phyloP scores from a whole-genome alignment of 106 monocot genomes.

The Allium fistulosum region DNA sequence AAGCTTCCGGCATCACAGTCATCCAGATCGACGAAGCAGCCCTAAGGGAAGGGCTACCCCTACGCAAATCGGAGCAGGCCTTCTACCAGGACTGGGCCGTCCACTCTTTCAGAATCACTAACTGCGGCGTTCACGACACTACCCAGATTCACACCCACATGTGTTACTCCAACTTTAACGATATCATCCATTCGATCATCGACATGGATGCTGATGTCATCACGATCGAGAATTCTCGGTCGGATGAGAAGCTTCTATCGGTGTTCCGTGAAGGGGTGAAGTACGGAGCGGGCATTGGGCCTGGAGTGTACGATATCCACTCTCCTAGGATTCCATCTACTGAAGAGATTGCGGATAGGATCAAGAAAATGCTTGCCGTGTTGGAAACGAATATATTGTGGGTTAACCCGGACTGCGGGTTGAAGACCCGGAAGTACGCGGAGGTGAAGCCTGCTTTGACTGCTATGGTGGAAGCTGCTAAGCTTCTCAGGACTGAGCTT shows the following conservation, averaged over 20 bases:
- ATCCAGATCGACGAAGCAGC: constrained; percentile 28
- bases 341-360: constrained; percentile 21
- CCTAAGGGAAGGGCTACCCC: constrained; percentile 21
- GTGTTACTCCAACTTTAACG: constrained; percentile 25
- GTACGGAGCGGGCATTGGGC: constrained; percentile 22
- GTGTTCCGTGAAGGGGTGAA: constrained; percentile 21
- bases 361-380: constrained; percentile 24
- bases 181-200: constrained; percentile 25
- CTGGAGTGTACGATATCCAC: constrained; percentile 26
- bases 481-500: constrained; percentile 19
- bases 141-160: constrained; percentile 26
- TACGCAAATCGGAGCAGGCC: constrained; percentile 24
- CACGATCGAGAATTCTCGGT: constrained; percentile 25
- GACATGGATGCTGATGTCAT: constrained; percentile 27
- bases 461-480: constrained; percentile 19
- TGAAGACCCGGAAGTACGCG: constrained; percentile 24
- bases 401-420: constrained; percentile 25
- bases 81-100: constrained; percentile 28
- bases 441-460: constrained; percentile 25
- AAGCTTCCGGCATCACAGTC: constrained; percentile 21
- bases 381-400: constrained; percentile 23
- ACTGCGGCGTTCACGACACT: constrained; percentile 23
- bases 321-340: constrained; percentile 23
- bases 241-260: constrained; percentile 19
- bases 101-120: constrained; percentile 28